phyloP scores from a whole-genome alignment of 305 asterid genomes.

The Fraxinus albicans region DNA sequence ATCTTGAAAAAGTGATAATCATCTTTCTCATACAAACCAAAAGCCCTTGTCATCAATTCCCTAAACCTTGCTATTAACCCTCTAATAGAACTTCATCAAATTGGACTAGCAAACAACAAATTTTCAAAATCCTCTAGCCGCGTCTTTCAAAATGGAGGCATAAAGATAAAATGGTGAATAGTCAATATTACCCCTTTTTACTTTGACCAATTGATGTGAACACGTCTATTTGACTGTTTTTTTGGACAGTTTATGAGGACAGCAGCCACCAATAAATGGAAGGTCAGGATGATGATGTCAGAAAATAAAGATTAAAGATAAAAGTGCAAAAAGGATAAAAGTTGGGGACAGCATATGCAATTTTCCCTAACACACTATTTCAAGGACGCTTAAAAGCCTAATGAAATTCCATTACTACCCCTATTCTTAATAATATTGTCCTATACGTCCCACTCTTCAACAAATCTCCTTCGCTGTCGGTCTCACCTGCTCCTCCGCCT shows the following conservation, averaged over 20 bases:
- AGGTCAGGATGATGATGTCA: background rate
- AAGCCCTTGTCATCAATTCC: background rate
- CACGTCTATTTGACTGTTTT: background rate
- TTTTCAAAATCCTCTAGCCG: too few relatives aligned
- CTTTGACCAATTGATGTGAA: background rate
- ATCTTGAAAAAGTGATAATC: background rate
- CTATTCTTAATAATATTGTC: background rate
- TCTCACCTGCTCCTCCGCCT: background rate
- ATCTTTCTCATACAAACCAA: background rate
- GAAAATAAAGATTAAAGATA: background rate
- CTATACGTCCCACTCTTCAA: background rate
- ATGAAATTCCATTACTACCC: background rate
- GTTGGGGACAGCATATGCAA: background rate
- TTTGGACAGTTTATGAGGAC: too few relatives aligned
- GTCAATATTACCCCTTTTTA: background rate
- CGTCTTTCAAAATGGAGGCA: background rate
- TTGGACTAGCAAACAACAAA: background rate
- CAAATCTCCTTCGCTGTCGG: background rate
- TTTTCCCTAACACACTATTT: background rate
- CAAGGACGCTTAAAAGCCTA: background rate
- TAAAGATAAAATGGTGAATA: background rate
- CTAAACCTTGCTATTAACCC: background rate
- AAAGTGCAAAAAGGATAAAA: background rate
- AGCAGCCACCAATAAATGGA: background rate
- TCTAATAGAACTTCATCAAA: background rate